phyloP scores from a whole-genome alignment of 2,329 filamentous ascomycete species.

The Cladophialophora immunda region DNA sequence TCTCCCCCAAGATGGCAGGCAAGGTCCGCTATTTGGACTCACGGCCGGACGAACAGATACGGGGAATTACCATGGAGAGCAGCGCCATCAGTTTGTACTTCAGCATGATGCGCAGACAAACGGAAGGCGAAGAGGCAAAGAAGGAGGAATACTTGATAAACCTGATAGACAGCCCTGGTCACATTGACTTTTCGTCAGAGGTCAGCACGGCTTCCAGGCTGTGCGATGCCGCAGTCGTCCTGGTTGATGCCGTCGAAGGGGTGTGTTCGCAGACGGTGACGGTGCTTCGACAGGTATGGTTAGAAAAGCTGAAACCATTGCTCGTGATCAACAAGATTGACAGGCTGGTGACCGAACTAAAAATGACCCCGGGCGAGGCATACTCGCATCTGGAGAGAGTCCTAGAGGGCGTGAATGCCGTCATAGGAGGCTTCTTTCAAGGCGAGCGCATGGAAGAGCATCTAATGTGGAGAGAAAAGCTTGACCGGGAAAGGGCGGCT shows the following conservation, averaged over 20 bases:
- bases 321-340: slow-evolving; percentile 99
- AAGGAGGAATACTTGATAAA: slow-evolving; percentile 95
- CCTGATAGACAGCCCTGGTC: slow-evolving; percentile 94
- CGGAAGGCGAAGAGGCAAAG: slow-evolving; percentile 71
- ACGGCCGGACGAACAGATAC: slow-evolving; percentile 90
- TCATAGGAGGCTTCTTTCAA: slow-evolving; percentile 96
- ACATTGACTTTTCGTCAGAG: slow-evolving; percentile 98
- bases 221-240: slow-evolving; percentile 91
- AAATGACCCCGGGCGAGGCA: slow-evolving; percentile 90
- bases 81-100: slow-evolving; percentile 97
- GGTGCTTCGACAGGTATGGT: slow-evolving; percentile 92
- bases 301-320: slow-evolving; percentile 91
- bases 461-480: slow-evolving; percentile 89
- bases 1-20: slow-evolving; percentile 94
- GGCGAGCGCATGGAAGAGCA: slow-evolving; percentile 99
- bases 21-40: slow-evolving; percentile 99
- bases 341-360: slow-evolving; percentile 88
- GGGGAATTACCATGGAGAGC: slow-evolving; percentile 99
- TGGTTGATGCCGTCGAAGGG: slow-evolving; percentile 96
- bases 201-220: slow-evolving; percentile 94
- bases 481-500: slow-evolving; percentile 80
- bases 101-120: slow-evolving; percentile 77
- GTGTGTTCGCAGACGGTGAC: slow-evolving; percentile 99
- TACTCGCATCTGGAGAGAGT: slow-evolving; percentile 89
- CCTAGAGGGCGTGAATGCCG: slow-evolving; percentile 94